These are phyloP conservation scores for Digitaria exilis DNA, from an alignment of 202 grass and related monocot genomes.

Conservation along the genomic window DNA sequence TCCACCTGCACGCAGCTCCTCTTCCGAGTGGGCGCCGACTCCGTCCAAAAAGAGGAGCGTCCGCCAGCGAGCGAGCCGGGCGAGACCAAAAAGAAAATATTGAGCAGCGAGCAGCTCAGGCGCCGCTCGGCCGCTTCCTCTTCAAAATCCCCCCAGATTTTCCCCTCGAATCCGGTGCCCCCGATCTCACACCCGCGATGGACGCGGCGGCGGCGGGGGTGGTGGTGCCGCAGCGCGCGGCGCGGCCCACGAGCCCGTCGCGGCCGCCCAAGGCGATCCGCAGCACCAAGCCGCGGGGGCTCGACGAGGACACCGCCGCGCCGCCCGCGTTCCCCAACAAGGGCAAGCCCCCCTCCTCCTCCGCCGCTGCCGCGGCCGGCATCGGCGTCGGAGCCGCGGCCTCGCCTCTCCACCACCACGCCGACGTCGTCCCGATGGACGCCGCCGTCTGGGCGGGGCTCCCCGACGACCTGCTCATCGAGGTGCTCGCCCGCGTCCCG, in stretches of 20 bases:
- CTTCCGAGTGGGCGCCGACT: slow-evolving; percentile 35
- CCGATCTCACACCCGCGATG: slow-evolving; percentile 29
- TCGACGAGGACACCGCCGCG: slow-evolving; percentile 82
- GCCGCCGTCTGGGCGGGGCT: slow-evolving; percentile 61
- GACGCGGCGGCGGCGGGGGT: not conserved
- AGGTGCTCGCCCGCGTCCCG: slow-evolving; percentile 80
- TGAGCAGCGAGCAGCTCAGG: slow-evolving; percentile 18
- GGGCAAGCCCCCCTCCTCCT: not conserved
- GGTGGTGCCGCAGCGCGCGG: not conserved
- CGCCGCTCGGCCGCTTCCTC: slow-evolving; percentile 28
- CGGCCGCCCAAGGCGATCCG: slow-evolving; percentile 69
- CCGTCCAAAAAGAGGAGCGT: slow-evolving; percentile 48
- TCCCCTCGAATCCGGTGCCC: not conserved
- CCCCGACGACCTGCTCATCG: slow-evolving; percentile 79
- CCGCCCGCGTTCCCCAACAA: slow-evolving; percentile 47
- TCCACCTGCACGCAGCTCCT: too few relatives aligned
- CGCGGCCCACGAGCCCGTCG: slow-evolving; percentile 67
- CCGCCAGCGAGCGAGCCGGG: not conserved
- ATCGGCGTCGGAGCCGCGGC: slow-evolving; percentile 22
- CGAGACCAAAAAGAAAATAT: not conserved
- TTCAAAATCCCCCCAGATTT: slow-evolving; percentile 21
- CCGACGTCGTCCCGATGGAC: slow-evolving; percentile 75
- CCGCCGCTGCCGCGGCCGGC: not conserved
- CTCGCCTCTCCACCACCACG: slow-evolving; percentile 36
- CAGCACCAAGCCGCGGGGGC: slow-evolving; percentile 78